Conservation (phyloP, 805 yeast species). For the Komagataella ulmi region DNA sequence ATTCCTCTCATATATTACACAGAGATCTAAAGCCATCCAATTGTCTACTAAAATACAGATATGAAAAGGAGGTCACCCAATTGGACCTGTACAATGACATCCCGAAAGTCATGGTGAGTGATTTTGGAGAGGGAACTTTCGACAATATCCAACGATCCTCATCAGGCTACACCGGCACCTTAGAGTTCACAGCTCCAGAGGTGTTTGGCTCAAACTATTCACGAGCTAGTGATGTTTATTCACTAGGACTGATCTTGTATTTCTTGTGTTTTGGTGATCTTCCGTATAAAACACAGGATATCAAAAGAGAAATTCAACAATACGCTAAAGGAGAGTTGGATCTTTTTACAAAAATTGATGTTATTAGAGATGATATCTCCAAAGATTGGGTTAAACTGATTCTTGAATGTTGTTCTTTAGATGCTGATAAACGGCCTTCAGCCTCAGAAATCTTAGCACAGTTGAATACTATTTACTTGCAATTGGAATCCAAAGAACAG, state of each 20-base stretch:
- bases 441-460: conserved; percentile 23
- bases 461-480: conserved; percentile 8
- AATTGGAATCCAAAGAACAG: conserved; percentile 2
- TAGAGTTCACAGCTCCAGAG: conserved; percentile 85
- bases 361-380: conserved; percentile 18
- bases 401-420: conserved; percentile 9
- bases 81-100: conserved; percentile 17
- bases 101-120: conserved; percentile 72
- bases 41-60: conserved; percentile 43
- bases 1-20: conserved; percentile 66
- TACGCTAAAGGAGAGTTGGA: conserved; percentile 2
- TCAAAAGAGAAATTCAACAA: conserved; percentile 11
- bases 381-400: conserved; percentile 19
- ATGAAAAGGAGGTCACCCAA: conserved; percentile 8
- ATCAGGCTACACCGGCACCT: conserved; percentile 79
- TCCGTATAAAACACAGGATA: conserved; percentile 35
- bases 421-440: conserved; percentile 26
- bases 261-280: conserved; percentile 58
- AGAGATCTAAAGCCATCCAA: conserved; percentile 86
- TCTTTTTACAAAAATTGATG: conserved; percentile 11
- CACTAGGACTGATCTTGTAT: conserved; percentile 73
- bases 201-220: conserved; percentile 51
- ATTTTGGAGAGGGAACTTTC: conserved; percentile 80
- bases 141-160: conserved; percentile 53
- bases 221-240: conserved; percentile 65